Conservation (phyloP, 1,284 basidiomycete species). For the Mycocalia duriaeana region DNA sequence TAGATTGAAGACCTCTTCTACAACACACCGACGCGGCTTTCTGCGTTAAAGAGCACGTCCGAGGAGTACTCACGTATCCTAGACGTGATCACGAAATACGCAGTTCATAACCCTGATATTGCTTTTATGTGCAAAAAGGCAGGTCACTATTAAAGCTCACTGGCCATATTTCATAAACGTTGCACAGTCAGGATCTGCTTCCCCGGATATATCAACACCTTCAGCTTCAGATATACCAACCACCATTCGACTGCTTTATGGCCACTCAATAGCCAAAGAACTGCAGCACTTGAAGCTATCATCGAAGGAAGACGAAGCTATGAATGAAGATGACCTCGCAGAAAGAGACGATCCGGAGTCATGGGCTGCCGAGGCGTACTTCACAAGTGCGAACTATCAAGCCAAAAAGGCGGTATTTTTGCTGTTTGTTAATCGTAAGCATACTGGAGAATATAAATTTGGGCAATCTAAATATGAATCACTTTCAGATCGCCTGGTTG, state of each 20-base stretch:
- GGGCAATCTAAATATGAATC: slow-evolving; percentile 3
- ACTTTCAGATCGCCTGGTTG: slow-evolving; percentile 87
- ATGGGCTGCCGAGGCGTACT: slow-evolving; percentile 73
- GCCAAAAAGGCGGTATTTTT: slow-evolving; percentile 83
- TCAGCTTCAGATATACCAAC: slow-evolving; percentile 63
- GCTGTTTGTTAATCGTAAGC: slow-evolving; percentile 95
- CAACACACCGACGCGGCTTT: slow-evolving; percentile 86
- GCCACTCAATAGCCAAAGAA: slow-evolving; percentile 77
- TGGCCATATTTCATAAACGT: background rate
- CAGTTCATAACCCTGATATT: slow-evolving; percentile 85
- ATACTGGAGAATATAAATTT: slow-evolving; percentile 1
- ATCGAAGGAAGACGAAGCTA: slow-evolving; percentile 23
- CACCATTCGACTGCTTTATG: slow-evolving; percentile 81
- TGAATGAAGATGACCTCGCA: slow-evolving; percentile 21
- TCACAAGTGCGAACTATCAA: slow-evolving; percentile 88
- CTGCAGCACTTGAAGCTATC: slow-evolving; percentile 57
- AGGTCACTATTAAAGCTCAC: background rate
- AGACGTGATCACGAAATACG: slow-evolving; percentile 93
- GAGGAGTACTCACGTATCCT: slow-evolving; percentile 93
- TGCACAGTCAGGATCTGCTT: slow-evolving; percentile 58
- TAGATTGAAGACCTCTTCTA: slow-evolving; percentile 96
- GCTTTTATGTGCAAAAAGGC: slow-evolving; percentile 93
- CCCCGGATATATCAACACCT: slow-evolving; percentile 83
- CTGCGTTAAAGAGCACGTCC: slow-evolving; percentile 79
- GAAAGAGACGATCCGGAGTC: slow-evolving; percentile 35